These are phyloP conservation scores for Cutaneotrichosporon cyanovorans DNA, from an alignment of 1,284 basidiomycete species.

Conservation along the genomic window DNA sequence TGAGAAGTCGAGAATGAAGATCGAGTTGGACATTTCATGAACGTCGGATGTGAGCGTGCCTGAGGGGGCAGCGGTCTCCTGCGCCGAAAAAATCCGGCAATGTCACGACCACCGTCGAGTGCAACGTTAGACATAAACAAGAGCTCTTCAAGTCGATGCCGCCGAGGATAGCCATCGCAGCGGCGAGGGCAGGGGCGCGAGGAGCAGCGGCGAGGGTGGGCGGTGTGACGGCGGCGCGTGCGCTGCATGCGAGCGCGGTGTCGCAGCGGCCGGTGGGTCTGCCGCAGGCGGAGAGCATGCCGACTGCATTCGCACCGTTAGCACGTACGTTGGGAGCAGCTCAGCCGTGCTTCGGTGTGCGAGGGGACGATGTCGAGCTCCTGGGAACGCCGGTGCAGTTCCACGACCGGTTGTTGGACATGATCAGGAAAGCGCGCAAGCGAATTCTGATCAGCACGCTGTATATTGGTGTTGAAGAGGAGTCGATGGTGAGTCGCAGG, in stretches of 20 bases:
- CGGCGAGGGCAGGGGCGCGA: too few species aligned
- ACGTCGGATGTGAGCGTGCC: background rate
- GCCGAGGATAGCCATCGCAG: too few species aligned
- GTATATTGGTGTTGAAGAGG: constrained; percentile 67
- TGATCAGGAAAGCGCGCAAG: constrained; percentile 62
- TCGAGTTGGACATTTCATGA: background rate
- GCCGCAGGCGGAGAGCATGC: constrained; percentile 1
- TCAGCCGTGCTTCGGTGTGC: constrained; percentile 46
- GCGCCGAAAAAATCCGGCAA: constrained; percentile 10
- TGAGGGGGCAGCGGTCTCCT: background rate
- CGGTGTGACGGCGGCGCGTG: too few species aligned
- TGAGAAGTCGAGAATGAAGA: constrained; percentile 1
- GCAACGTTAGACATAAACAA: too few species aligned
- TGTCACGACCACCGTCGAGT: too few species aligned
- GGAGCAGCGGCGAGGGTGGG: too few species aligned
- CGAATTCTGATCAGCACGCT: constrained; percentile 80
- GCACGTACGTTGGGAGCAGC: constrained; percentile 20
- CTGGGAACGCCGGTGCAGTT: constrained; percentile 48
- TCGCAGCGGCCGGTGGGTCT: too few species aligned
- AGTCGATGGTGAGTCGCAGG: constrained; percentile 51
- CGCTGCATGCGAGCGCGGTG: too few species aligned
- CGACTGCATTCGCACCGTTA: constrained; percentile 26
- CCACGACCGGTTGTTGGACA: constrained; percentile 48
- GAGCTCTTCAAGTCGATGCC: too few species aligned
- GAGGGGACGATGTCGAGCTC: constrained; percentile 23